These are phyloP conservation scores for Pluteus cervinus DNA, from an alignment of 768 basidiomycete genomes.

Conservation along the genomic window DNA sequence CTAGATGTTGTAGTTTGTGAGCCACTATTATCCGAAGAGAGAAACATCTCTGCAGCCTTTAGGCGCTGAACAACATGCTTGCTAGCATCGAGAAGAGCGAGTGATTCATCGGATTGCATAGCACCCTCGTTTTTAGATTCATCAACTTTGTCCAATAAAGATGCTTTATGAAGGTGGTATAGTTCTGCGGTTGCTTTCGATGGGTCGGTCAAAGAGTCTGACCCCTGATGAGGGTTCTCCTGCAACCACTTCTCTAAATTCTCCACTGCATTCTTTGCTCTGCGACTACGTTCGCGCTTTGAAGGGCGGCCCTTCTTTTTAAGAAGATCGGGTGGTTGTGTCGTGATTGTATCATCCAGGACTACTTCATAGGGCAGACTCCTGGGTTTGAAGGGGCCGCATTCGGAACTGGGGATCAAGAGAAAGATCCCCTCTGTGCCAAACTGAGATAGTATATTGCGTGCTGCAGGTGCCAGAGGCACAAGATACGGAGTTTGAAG, in stretches of 20 bases:
- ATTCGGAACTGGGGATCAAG: conserved; percentile 48
- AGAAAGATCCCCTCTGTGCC: conserved; percentile 47
- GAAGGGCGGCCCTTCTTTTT: conserved; percentile 63
- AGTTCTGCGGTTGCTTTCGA: too few species aligned
- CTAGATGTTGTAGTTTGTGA: too few species aligned
- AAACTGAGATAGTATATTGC: conserved; percentile 44
- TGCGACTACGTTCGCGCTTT: conserved; percentile 51
- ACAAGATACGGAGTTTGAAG: conserved; percentile 33
- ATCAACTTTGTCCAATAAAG: too few species aligned
- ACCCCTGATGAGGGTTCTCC: conserved; percentile 9
- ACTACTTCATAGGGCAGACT: conserved; percentile 65
- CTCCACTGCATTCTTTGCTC: conserved; percentile 42
- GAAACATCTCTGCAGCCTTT: too few species aligned
- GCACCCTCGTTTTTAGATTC: too few species aligned
- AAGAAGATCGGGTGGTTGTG: conserved; percentile 17
- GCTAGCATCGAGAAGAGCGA: too few species aligned
- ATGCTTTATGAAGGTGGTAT: too few species aligned
- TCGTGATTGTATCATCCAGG: conserved; percentile 29
- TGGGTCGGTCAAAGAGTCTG: too few species aligned
- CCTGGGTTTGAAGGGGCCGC: conserved; percentile 53
- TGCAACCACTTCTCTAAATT: conserved; percentile 46
- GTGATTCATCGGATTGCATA: too few species aligned
- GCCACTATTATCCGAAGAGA: too few species aligned
- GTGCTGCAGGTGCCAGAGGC: conserved; percentile 44
- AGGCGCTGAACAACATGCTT: too few species aligned